Percentiles rank a stretch among this genome's conserved stretches.
Conservation (phyloP, 192 early-diverging fungal genomes). For the Bifiguratus adelaidae region DNA sequence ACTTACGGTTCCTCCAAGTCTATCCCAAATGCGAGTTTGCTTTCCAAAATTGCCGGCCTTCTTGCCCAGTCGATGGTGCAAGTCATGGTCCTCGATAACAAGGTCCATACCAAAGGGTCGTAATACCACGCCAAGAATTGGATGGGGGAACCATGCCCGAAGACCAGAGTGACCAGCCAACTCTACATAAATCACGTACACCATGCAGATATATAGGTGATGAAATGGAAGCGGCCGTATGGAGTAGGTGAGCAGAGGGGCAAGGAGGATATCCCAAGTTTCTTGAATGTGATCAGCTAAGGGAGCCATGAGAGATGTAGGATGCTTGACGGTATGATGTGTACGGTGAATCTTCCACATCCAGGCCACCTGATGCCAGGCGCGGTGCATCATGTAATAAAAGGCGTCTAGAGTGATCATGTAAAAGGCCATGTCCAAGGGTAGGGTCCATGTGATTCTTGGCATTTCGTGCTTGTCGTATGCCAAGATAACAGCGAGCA, state of each 20-base stretch:
- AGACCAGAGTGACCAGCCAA: constrained; percentile 5
- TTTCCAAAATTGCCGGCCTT: constrained; percentile 4
- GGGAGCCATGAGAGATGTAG: constrained; percentile 4
- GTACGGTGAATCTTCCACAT: constrained; percentile 5
- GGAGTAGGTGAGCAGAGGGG: neutral
- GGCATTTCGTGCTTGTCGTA: neutral
- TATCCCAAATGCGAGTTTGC: constrained; percentile 6
- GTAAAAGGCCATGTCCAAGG: neutral
- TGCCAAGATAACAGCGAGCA: constrained; percentile 1
- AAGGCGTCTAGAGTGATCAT: constrained; percentile 2
- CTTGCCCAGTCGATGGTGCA: constrained; percentile 3
- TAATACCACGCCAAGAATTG: neutral
- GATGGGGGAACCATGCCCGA: neutral
- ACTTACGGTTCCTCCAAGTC: neutral
- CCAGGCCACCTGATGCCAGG: constrained; percentile 2
- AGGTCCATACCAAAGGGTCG: constrained; percentile 3
- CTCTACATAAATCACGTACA: constrained; percentile 3
- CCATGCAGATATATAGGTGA: constrained; percentile 1
- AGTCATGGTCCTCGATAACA: constrained; percentile 3
- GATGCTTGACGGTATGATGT: constrained; percentile 5
- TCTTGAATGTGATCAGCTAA: constrained; percentile 4
- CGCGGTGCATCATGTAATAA: constrained; percentile 2
- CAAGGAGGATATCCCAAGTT: neutral
- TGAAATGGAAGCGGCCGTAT: neutral
- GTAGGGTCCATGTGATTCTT: neutral